Percentiles rank a stretch among this genome's conserved stretches.
These are phyloP conservation scores for Diversispora epigaea DNA, from an alignment of 192 early-diverging fungal species.

Conservation along the genomic window DNA sequence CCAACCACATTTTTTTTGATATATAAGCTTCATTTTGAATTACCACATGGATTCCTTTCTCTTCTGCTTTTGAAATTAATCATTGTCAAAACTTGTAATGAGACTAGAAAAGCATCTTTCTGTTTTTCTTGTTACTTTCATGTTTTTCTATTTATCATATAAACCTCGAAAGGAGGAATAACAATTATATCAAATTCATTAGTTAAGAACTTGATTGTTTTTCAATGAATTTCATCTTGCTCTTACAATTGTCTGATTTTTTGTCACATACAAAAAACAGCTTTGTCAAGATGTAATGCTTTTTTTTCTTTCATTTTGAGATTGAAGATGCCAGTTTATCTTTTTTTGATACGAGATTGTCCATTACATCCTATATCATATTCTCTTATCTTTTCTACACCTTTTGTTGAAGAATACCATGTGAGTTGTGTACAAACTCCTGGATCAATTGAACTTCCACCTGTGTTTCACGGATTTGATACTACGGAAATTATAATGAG, in stretches of 20 bases:
- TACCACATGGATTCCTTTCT: constrained; percentile 15
- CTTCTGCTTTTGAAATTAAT: not conserved
- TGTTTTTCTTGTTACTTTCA: too few species aligned
- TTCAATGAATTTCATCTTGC: too few species aligned
- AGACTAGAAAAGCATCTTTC: not conserved
- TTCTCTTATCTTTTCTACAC: constrained; percentile 4
- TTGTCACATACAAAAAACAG: constrained; percentile 1
- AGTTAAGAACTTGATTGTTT: too few species aligned
- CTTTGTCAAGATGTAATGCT: not conserved
- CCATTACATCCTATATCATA: not conserved
- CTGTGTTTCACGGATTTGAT: not conserved
- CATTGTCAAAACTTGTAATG: not conserved
- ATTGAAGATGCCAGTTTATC: constrained; percentile 12
- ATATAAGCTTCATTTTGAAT: constrained; percentile 3
- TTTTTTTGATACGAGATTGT: not conserved
- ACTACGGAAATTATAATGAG: too few species aligned
- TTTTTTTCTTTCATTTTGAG: not conserved
- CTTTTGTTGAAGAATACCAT: not conserved
- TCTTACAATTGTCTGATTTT: not conserved
- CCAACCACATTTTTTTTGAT: not conserved
- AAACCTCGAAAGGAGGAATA: not conserved
- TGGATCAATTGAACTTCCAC: constrained; percentile 5
- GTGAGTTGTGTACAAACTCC: not conserved
- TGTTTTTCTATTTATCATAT: constrained; percentile 7
- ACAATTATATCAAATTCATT: constrained; percentile 8